These are phyloP conservation scores for Populus hybrid DNA, from an alignment of 441 rosid species.

Conservation along the genomic window DNA sequence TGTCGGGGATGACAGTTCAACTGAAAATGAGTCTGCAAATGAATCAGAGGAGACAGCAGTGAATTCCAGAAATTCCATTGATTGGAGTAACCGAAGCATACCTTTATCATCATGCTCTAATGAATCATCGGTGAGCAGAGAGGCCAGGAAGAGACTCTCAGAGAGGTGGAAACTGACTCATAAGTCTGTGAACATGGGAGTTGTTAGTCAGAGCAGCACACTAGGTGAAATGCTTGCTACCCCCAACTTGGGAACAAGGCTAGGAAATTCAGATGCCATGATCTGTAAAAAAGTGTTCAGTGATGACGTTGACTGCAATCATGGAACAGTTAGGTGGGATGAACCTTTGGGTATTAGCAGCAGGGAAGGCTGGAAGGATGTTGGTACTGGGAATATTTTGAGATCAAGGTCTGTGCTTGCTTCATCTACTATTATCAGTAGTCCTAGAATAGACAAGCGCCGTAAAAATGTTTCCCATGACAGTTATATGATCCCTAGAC, in stretches of 20 bases:
- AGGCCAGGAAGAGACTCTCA: slow-evolving; percentile 89
- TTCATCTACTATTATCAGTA: slow-evolving; percentile 40
- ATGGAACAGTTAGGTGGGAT: slow-evolving; percentile 28
- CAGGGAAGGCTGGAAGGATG: slow-evolving; percentile 93
- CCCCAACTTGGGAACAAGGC: slow-evolving; percentile 55
- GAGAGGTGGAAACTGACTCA: slow-evolving; percentile 94
- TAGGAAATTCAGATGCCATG: slow-evolving; percentile 36
- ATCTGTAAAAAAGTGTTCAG: slow-evolving; percentile 32
- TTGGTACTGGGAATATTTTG: slow-evolving; percentile 31
- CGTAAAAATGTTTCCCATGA: slow-evolving; percentile 35
- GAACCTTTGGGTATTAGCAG: slow-evolving; percentile 95
- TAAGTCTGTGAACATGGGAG: slow-evolving; percentile 49
- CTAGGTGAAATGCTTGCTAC: slow-evolving; percentile 91
- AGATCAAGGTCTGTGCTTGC: slow-evolving; percentile 71
- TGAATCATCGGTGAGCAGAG: slow-evolving; percentile 72
- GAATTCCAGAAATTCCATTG: slow-evolving; percentile 35
- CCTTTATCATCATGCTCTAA: slow-evolving; percentile 45
- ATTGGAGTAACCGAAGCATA: slow-evolving; percentile 36
- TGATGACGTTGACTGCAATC: slow-evolving; percentile 25
- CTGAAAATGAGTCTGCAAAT: slow-evolving; percentile 69
- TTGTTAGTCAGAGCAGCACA: slow-evolving; percentile 60
- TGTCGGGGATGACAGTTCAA: slow-evolving; percentile 83
- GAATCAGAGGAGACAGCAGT: slow-evolving; percentile 45
- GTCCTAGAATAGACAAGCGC: slow-evolving; percentile 34
- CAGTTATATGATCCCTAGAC: slow-evolving; percentile 45